These are phyloP conservation scores for Hypoxylon sp. DNA, from an alignment of 2,329 filamentous ascomycete genomes.

Conservation along the genomic window DNA sequence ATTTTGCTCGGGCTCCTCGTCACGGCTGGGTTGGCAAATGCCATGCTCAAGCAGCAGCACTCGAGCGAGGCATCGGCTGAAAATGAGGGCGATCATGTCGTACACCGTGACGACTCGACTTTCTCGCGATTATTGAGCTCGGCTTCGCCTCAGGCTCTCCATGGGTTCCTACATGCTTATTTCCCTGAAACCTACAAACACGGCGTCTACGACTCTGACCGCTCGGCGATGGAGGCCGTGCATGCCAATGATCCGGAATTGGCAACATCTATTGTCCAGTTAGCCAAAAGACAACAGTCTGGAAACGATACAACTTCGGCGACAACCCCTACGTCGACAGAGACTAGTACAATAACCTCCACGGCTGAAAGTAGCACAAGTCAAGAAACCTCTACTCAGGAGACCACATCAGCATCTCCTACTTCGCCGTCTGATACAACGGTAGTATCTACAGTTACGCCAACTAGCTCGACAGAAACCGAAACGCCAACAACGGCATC, in stretches of 20 bases:
- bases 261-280: conserved; percentile 71
- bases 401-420: conserved; percentile 21
- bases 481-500: conserved; percentile 29
- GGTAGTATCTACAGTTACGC: conserved; percentile 27
- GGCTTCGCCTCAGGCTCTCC: conserved; percentile 71
- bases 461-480: conserved; percentile 23
- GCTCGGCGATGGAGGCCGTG: conserved; percentile 72
- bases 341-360: conserved; percentile 40
- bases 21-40: conserved; percentile 54
- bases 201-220: conserved; percentile 76
- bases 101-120: conserved; percentile 48
- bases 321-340: conserved; percentile 34
- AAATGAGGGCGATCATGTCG: conserved; percentile 27
- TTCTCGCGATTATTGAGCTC: conserved; percentile 69
- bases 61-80: conserved; percentile 37
- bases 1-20: conserved; percentile 52
- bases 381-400: conserved; percentile 30
- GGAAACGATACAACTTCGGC: conserved; percentile 52
- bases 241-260: conserved; percentile 72
- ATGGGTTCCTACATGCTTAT: conserved; percentile 74
- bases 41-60: conserved; percentile 46
- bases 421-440: conserved; percentile 33
- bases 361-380: conserved; percentile 46
- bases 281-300: conserved; percentile 70
- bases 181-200: conserved; percentile 74